Percentiles rank a stretch among this genome's conserved stretches.
phyloP scores from a whole-genome alignment of 2,329 filamentous ascomycete genomes.

The Talaromyces sp. region DNA sequence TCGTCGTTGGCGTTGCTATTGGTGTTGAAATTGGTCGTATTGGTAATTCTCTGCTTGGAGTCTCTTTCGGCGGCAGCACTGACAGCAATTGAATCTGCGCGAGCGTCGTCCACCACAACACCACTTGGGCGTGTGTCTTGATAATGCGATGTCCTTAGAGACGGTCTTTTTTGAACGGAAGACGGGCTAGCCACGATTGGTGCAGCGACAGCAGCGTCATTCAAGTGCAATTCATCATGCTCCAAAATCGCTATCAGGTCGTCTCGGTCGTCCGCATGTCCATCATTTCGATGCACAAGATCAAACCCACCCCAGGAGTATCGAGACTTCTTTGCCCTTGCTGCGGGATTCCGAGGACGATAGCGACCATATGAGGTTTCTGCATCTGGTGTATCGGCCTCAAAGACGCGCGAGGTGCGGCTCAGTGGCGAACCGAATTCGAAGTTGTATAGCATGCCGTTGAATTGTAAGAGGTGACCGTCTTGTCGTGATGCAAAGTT shows the following conservation, averaged over 20 bases:
- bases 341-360: constrained; percentile 3
- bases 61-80: neutral
- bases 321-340: neutral
- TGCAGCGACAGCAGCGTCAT: neutral
- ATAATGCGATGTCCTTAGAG: neutral
- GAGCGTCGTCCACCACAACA: neutral
- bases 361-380: neutral
- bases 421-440: neutral
- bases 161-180: neutral
- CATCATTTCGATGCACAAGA: constrained; percentile 1
- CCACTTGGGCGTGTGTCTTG: neutral
- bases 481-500: neutral
- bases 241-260: constrained; percentile 12
- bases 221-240: constrained; percentile 5
- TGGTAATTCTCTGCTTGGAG: neutral
- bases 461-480: neutral
- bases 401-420: neutral
- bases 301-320: constrained; percentile 10
- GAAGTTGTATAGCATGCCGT: constrained; percentile 3
- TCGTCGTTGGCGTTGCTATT: neutral
- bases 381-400: neutral
- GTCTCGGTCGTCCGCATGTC: neutral
- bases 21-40: too few species aligned
- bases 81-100: neutral
- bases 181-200: neutral